A percentile compares a stretch with the other conserved stretches of the same genome.
Conservation (phyloP, 2,329 filamentous ascomycete genomes). For the Pyrenophora tritici-repentis region DNA sequence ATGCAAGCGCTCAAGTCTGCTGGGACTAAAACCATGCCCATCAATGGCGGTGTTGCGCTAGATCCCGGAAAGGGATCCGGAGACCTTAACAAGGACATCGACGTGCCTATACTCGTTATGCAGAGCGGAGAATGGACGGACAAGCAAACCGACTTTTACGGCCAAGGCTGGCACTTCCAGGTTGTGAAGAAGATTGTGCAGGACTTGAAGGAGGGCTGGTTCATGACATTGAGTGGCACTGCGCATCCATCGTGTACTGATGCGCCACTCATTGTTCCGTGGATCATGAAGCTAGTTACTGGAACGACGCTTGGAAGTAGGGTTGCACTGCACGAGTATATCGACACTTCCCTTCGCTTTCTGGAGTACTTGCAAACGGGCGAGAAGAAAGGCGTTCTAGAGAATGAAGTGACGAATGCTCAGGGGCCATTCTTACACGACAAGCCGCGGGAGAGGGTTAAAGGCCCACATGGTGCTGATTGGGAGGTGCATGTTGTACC, state of each 20-base stretch:
- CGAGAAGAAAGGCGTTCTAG: constrained; percentile 55
- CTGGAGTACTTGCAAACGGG: constrained; percentile 53
- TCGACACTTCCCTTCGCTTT: constrained; percentile 63
- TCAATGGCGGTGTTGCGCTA: constrained; percentile 64
- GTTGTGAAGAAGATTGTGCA: constrained; percentile 63
- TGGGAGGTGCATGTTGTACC: constrained; percentile 14
- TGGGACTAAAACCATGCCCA: constrained; percentile 51
- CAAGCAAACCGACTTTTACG: constrained; percentile 62
- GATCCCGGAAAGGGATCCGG: constrained; percentile 70
- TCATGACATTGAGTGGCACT: constrained; percentile 50
- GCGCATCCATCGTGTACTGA: constrained; percentile 69
- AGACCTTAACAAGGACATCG: constrained; percentile 63
- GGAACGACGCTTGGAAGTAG: constrained; percentile 63
- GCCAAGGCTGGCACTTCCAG: constrained; percentile 65
- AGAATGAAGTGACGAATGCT: constrained; percentile 54
- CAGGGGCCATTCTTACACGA: constrained; percentile 6
- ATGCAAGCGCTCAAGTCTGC: constrained; percentile 63
- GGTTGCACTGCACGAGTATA: constrained; percentile 64
- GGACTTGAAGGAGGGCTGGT: constrained; percentile 54
- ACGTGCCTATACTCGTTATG: constrained; percentile 64
- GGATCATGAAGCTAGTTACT: constrained; percentile 65
- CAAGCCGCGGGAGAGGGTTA: background rate
- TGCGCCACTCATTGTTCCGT: constrained; percentile 67
- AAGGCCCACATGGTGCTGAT: constrained; percentile 6
- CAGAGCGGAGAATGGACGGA: constrained; percentile 70